Evolutionary conservation across 2,329 filamentous ascomycete species (phyloP).

Genomic region (Penicillium thymicola): DNA sequence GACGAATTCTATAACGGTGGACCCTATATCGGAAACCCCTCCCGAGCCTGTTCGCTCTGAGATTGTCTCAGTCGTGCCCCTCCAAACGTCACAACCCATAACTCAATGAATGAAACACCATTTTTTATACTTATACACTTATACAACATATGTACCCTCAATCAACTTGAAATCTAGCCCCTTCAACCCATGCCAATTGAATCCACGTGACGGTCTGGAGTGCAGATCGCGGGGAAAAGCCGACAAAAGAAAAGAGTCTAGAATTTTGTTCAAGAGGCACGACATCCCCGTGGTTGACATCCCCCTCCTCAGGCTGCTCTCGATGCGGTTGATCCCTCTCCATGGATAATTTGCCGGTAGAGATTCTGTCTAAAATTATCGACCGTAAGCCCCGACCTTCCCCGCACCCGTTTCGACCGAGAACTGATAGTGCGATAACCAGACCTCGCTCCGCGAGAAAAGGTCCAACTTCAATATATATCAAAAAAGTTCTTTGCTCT

Average conservation of each 20-base stretch:
- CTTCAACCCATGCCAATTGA: not conserved
- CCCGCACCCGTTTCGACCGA: slow-evolving; percentile 20
- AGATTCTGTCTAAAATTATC: slow-evolving; percentile 62
- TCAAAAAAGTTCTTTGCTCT: slow-evolving; percentile 64
- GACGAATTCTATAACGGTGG: not conserved
- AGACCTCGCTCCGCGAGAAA: slow-evolving; percentile 63
- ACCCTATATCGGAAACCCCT: not conserved
- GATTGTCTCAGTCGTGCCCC: not conserved
- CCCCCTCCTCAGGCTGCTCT: slow-evolving; percentile 11
- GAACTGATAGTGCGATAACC: slow-evolving; percentile 19
- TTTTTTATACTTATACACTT: not conserved
- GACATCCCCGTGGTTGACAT: slow-evolving; percentile 5
- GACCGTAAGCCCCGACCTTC: slow-evolving; percentile 50
- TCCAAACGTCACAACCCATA: not conserved
- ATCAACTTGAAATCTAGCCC: not conserved
- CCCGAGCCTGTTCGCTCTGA: not conserved
- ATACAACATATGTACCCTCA: not conserved
- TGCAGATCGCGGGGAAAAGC: slow-evolving; percentile 21
- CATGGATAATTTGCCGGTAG: slow-evolving; percentile 60
- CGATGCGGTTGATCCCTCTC: slow-evolving; percentile 25
- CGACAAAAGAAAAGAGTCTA: slow-evolving; percentile 1
- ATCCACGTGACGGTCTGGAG: slow-evolving; percentile 21
- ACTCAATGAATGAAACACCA: not conserved
- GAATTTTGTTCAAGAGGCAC: slow-evolving; percentile 13
- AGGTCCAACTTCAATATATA: slow-evolving; percentile 66